Evolutionary conservation across 768 basidiomycete genomes (phyloP).

Genomic region (Rhizopogon roseolus): DNA sequence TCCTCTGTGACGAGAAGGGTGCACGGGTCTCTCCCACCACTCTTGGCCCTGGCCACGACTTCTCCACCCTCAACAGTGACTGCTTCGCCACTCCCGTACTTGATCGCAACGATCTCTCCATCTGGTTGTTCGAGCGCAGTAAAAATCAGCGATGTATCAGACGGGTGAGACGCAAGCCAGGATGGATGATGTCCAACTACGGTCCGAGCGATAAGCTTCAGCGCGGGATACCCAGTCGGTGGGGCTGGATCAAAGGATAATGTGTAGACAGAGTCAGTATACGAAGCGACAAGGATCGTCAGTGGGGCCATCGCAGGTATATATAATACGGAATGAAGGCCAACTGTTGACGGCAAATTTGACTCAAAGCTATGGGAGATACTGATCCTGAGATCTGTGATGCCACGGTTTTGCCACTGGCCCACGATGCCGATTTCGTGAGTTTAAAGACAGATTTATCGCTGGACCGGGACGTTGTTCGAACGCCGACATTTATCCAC

Average conservation of each 20-base stretch:
- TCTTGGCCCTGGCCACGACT: constrained; percentile 42
- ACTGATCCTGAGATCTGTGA: too few relatives aligned
- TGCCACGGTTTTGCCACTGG: too few relatives aligned
- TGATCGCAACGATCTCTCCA: constrained; percentile 60
- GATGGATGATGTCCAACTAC: constrained; percentile 63
- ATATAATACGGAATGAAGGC: not conserved
- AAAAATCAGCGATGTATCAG: constrained; percentile 54
- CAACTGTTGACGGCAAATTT: not conserved
- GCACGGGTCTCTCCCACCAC: constrained; percentile 60
- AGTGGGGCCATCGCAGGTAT: constrained; percentile 9
- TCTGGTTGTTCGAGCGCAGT: constrained; percentile 62
- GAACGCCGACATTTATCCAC: not conserved
- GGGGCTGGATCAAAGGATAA: constrained; percentile 60
- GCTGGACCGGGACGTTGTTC: not conserved
- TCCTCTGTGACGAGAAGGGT: constrained; percentile 53
- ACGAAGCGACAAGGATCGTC: constrained; percentile 60
- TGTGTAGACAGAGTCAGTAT: constrained; percentile 57
- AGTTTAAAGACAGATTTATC: not conserved
- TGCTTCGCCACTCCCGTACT: constrained; percentile 48
- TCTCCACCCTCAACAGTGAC: constrained; percentile 21
- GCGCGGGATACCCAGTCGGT: constrained; percentile 47
- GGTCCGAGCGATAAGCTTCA: constrained; percentile 41
- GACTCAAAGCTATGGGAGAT: not conserved
- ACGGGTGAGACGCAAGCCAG: constrained; percentile 66
- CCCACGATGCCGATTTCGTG: not conserved